These are phyloP conservation scores for Suhomyces kilbournensis DNA, from an alignment of 805 yeast genomes.

Conservation along the genomic window DNA sequence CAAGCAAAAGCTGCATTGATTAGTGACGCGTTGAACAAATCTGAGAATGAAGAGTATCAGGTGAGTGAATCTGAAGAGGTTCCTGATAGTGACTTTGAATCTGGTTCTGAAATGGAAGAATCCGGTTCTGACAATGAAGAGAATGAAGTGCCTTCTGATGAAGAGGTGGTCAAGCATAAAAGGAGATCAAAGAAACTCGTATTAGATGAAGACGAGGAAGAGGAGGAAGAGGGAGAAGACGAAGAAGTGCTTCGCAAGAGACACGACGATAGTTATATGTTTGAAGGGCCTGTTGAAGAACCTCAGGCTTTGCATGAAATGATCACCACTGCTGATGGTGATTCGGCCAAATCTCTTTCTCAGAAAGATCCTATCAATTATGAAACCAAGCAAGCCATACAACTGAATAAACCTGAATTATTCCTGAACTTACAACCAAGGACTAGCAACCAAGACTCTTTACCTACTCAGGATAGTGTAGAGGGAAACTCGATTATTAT, in stretches of 20 bases:
- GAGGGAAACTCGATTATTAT: slow-evolving; percentile 6
- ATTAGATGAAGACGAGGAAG: slow-evolving; percentile 13
- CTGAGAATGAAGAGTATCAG: slow-evolving; percentile 16
- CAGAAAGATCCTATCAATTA: background rate
- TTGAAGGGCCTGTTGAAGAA: slow-evolving; percentile 18
- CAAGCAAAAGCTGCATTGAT: slow-evolving; percentile 34
- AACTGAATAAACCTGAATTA: slow-evolving; percentile 8
- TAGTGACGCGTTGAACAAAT: slow-evolving; percentile 14
- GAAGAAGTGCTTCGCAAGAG: slow-evolving; percentile 10
- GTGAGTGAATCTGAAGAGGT: slow-evolving; percentile 10
- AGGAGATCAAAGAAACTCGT: slow-evolving; percentile 7
- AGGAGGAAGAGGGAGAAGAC: slow-evolving; percentile 12
- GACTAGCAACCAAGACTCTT: background rate
- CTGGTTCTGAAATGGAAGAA: slow-evolving; percentile 8
- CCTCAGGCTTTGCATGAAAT: slow-evolving; percentile 9
- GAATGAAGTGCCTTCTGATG: background rate
- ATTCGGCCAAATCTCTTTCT: background rate
- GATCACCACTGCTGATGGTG: slow-evolving; percentile 12
- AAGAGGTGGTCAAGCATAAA: slow-evolving; percentile 3
- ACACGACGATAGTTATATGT: slow-evolving; percentile 29
- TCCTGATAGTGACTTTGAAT: slow-evolving; percentile 14
- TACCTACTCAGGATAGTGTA: slow-evolving; percentile 7
- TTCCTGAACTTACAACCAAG: slow-evolving; percentile 32
- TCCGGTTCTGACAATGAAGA: background rate
- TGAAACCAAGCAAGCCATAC: background rate